phyloP scores from a whole-genome alignment of 768 basidiomycete genomes.

The Mrakia frigida region DNA sequence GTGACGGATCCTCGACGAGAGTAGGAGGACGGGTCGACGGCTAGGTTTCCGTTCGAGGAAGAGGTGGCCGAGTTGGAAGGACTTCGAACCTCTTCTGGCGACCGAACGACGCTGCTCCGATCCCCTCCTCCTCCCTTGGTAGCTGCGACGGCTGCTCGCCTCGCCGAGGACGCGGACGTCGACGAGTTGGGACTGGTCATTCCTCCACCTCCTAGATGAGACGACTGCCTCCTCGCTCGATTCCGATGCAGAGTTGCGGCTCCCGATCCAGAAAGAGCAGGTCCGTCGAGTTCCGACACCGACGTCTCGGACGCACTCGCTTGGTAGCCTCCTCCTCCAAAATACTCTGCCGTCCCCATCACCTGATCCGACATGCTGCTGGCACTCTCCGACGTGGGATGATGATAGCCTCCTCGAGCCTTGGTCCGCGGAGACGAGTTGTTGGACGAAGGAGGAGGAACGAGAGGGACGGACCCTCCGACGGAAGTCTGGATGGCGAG shows the following conservation, averaged over 20 bases:
- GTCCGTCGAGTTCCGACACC: slow-evolving; percentile 14
- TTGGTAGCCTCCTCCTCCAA: slow-evolving; percentile 10
- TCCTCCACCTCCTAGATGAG: slow-evolving; percentile 14
- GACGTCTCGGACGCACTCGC: slow-evolving; percentile 22
- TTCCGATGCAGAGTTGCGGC: background rate
- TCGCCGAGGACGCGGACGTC: background rate
- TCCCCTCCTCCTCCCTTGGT: background rate
- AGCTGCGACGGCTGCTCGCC: background rate
- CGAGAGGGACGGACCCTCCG: slow-evolving; percentile 57
- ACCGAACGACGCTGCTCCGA: background rate
- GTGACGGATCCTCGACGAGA: slow-evolving; percentile 29
- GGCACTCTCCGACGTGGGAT: slow-evolving; percentile 20
- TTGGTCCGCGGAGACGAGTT: slow-evolving; percentile 56
- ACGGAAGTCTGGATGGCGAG: slow-evolving; percentile 57
- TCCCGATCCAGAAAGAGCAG: background rate
- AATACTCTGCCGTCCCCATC: background rate
- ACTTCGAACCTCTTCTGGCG: background rate
- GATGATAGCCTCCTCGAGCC: slow-evolving; percentile 53
- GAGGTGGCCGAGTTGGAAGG: background rate
- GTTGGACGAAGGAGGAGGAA: slow-evolving; percentile 51
- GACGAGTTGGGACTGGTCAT: slow-evolving; percentile 19
- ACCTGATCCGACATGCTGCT: slow-evolving; percentile 29
- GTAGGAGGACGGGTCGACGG: background rate
- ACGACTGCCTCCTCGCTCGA: slow-evolving; percentile 12
- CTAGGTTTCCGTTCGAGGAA: background rate